These are phyloP conservation scores for Licmophora abbreviata DNA, from an alignment of 108 stramenopile genomes.

Conservation along the genomic window DNA sequence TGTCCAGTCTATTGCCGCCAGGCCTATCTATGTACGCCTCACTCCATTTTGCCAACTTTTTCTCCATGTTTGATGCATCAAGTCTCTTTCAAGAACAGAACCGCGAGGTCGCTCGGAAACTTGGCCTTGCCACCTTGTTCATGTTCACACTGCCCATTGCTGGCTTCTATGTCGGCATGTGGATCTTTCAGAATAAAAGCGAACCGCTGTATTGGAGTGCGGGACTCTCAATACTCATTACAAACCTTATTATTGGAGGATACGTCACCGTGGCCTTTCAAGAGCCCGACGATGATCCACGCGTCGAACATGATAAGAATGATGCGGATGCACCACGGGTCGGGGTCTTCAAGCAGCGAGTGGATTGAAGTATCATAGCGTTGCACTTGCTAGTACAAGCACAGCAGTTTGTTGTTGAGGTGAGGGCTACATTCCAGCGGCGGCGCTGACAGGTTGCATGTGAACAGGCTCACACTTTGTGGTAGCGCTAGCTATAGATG, in stretches of 20 bases:
- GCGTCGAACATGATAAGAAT: conserved; percentile 6
- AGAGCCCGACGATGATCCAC: conserved; percentile 32
- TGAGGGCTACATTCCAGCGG: too few relatives aligned
- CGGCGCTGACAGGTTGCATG: too few relatives aligned
- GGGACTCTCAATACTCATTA: conserved; percentile 35
- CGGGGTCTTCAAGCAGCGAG: conserved; percentile 39
- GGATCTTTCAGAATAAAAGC: conserved; percentile 23
- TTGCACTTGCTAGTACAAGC: too few relatives aligned
- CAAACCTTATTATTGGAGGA: conserved; percentile 38
- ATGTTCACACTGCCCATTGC: conserved; percentile 51
- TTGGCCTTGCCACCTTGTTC: conserved; percentile 38
- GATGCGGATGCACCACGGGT: conserved; percentile 25
- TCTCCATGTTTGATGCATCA: neutral
- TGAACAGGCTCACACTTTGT: too few relatives aligned
- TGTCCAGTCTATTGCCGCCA: too few relatives aligned
- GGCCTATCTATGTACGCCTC: too few relatives aligned
- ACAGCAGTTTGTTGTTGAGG: too few relatives aligned
- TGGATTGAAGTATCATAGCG: too few relatives aligned
- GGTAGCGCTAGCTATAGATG: too few relatives aligned
- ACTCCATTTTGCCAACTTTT: too few relatives aligned
- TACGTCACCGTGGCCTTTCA: conserved; percentile 38
- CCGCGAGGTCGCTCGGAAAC: conserved; percentile 34
- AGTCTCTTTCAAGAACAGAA: conserved; percentile 46
- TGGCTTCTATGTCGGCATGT: conserved; percentile 26
- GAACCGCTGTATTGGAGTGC: conserved; percentile 48